Evolutionary conservation across 306 rosid genomes (phyloP).

Genomic region (Oxytropis ochrocephala): DNA sequence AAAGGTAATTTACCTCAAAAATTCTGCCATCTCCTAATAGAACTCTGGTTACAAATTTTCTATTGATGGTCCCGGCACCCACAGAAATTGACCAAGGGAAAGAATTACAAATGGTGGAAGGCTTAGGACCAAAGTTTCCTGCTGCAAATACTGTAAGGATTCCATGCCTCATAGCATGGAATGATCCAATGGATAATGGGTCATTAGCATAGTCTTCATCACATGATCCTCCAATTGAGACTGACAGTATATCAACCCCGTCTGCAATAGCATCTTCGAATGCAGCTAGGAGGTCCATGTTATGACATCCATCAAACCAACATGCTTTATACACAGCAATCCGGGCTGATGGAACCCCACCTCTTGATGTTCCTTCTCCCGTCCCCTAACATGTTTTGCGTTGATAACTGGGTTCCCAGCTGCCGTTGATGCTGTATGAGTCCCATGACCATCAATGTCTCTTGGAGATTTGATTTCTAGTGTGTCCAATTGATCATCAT

Average conservation of each 20-base stretch:
- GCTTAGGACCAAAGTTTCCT: conserved; percentile 32
- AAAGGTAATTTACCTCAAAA: conserved; percentile 23
- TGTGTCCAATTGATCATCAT: background rate
- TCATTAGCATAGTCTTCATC: background rate
- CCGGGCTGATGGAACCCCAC: conserved; percentile 34
- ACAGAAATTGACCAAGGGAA: conserved; percentile 47
- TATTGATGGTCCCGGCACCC: conserved; percentile 39
- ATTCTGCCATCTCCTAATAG: conserved; percentile 28
- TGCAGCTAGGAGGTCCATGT: conserved; percentile 40
- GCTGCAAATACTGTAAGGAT: conserved; percentile 27
- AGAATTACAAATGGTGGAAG: background rate
- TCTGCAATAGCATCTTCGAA: conserved; percentile 54
- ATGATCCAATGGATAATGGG: conserved; percentile 29
- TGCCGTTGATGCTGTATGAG: conserved; percentile 42
- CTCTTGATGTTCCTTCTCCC: conserved; percentile 33
- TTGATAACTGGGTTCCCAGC: conserved; percentile 32
- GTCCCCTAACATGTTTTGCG: conserved; percentile 26
- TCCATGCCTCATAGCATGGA: conserved; percentile 49
- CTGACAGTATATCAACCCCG: conserved; percentile 42
- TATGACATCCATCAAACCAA: conserved; percentile 24
- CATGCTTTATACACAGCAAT: conserved; percentile 40
- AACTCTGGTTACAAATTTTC: conserved; percentile 38
- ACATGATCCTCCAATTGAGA: conserved; percentile 17
- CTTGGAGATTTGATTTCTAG: conserved; percentile 25
- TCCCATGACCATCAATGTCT: conserved; percentile 40